phyloP scores from a whole-genome alignment of 2,329 filamentous ascomycete genomes.

The Rutstroemia sp. region DNA sequence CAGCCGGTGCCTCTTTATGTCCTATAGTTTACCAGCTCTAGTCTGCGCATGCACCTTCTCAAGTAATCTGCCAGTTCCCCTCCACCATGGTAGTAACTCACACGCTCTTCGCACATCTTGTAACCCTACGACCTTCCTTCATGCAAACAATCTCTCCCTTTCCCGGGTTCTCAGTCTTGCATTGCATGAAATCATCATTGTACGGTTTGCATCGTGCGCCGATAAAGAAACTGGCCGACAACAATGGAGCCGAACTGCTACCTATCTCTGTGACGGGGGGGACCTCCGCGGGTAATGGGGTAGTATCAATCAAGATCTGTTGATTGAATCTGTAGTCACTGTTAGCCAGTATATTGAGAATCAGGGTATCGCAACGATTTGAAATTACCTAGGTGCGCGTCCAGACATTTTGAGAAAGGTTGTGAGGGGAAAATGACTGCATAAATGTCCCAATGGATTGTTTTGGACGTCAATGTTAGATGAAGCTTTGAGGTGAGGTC shows the following conservation, averaged over 20 bases:
- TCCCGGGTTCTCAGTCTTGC: slow-evolving; percentile 91
- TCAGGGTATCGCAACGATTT: background rate
- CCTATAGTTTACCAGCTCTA: background rate
- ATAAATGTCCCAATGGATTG: slow-evolving; percentile 31
- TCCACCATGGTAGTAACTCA: slow-evolving; percentile 44
- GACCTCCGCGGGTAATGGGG: slow-evolving; percentile 85
- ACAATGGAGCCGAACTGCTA: slow-evolving; percentile 81
- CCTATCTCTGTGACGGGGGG: slow-evolving; percentile 92
- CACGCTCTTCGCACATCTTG: slow-evolving; percentile 93
- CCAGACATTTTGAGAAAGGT: slow-evolving; percentile 25
- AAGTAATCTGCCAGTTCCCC: background rate
- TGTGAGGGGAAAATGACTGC: slow-evolving; percentile 12
- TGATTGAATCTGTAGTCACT: slow-evolving; percentile 74
- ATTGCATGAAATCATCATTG: slow-evolving; percentile 99
- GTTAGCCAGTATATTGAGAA: slow-evolving; percentile 16
- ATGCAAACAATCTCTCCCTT: slow-evolving; percentile 89
- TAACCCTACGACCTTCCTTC: slow-evolving; percentile 94
- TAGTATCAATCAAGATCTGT: slow-evolving; percentile 88
- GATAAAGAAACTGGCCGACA: slow-evolving; percentile 94
- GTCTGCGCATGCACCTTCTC: no score
- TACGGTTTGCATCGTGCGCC: slow-evolving; percentile 88
- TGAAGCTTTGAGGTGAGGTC: slow-evolving; percentile 27
- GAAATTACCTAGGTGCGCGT: slow-evolving; percentile 23
- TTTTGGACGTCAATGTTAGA: slow-evolving; percentile 14
- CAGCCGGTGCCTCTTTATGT: slow-evolving; percentile 1